A percentile compares a stretch with the other conserved stretches of the same genome.
Evolutionary conservation across 1,284 basidiomycete genomes (phyloP).

Genomic region (Flammula alnicola): DNA sequence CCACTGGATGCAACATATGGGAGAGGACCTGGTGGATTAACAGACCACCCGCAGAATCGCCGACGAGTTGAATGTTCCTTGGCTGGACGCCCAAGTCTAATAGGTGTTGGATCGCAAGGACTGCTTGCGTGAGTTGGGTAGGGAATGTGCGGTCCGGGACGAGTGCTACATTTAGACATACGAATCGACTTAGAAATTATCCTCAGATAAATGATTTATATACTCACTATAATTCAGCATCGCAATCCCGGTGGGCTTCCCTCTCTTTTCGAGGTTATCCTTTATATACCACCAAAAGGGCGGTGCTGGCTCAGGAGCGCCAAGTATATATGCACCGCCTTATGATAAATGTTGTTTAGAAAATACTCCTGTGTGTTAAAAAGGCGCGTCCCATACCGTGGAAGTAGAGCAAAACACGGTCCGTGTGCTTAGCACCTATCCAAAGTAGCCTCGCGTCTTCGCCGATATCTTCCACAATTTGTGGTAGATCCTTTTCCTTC

Average conservation of each 20-base stretch:
- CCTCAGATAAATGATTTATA: too few relatives aligned
- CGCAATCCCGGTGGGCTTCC: too few relatives aligned
- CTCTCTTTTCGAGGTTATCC: too few relatives aligned
- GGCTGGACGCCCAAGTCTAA: too few relatives aligned
- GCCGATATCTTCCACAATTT: conserved; percentile 30
- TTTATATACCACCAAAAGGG: too few relatives aligned
- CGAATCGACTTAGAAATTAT: too few relatives aligned
- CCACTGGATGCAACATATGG: conserved; percentile 29
- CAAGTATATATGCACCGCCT: too few relatives aligned
- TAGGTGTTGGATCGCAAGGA: too few relatives aligned
- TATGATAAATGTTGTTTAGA: too few relatives aligned
- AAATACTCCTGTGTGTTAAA: not conserved
- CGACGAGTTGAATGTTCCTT: conserved; percentile 29
- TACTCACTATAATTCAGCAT: conserved; percentile 9
- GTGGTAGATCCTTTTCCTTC: conserved; percentile 14
- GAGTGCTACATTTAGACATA: not conserved
- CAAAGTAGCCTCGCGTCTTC: conserved; percentile 32
- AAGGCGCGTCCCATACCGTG: conserved; percentile 29
- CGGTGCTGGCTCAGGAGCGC: too few relatives aligned
- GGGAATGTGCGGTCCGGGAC: too few relatives aligned
- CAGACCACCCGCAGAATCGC: conserved; percentile 26
- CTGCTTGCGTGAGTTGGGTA: too few relatives aligned
- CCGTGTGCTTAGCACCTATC: conserved; percentile 30
- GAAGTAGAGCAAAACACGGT: conserved; percentile 34
- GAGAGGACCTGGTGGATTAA: conserved; percentile 24